Conservation (phyloP, 163 green algal genomes). For the Chloromonas sp. region DNA sequence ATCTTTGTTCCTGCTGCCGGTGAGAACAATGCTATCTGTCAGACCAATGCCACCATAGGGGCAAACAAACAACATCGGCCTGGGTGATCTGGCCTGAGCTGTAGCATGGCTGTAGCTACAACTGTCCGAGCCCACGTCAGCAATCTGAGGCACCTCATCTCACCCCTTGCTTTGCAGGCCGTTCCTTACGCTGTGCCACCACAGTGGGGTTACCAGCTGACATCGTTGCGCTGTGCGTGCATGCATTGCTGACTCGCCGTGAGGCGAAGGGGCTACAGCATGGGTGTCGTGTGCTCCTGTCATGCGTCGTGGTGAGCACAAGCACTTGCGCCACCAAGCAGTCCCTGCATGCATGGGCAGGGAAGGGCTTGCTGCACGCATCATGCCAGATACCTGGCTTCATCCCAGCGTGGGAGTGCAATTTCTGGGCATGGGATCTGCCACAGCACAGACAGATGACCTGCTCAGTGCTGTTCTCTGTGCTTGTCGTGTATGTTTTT, state of each 20-base stretch:
- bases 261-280: neutral
- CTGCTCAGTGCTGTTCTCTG: neutral
- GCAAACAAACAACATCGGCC: too few species aligned
- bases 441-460: too few species aligned
- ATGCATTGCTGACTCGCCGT: neutral
- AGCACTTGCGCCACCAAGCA: neutral
- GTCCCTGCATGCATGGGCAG: neutral
- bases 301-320: neutral
- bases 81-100: too few species aligned
- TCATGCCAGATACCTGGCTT: too few species aligned
- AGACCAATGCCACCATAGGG: too few species aligned
- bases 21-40: too few species aligned
- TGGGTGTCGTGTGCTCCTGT: neutral
- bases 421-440: too few species aligned
- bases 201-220: neutral
- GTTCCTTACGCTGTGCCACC: neutral
- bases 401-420: too few species aligned
- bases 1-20: too few species aligned
- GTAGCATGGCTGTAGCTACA: too few species aligned
- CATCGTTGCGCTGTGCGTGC: neutral
- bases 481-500: neutral
- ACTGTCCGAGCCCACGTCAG: neutral
- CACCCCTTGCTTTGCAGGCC: neutral
- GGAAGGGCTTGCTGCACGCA: too few species aligned
- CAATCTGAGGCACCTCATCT: neutral